phyloP scores from a whole-genome alignment of 2,329 filamentous ascomycete genomes.

The Lomentospora prolificans region DNA sequence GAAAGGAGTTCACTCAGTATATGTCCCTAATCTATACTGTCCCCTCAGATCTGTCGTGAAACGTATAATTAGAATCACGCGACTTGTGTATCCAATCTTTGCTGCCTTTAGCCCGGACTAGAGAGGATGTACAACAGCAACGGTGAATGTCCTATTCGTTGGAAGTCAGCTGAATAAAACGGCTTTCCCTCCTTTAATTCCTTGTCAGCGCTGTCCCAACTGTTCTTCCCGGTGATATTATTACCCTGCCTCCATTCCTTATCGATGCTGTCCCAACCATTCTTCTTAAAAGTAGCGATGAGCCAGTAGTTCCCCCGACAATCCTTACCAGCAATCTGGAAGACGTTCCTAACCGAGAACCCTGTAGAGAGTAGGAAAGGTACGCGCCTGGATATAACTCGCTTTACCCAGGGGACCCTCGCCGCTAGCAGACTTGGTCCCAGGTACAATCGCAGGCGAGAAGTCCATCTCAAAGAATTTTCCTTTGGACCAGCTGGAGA shows the following conservation, averaged over 20 bases:
- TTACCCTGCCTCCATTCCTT: conserved; percentile 10
- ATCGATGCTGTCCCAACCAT: conserved; percentile 19
- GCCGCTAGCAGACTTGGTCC: background rate
- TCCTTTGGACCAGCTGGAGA: conserved; percentile 29
- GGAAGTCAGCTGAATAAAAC: too few relatives aligned
- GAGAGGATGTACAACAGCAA: too few relatives aligned
- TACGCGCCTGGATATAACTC: conserved; percentile 13
- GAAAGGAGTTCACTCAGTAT: too few relatives aligned
- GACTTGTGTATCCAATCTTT: too few relatives aligned
- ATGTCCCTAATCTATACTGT: too few relatives aligned
- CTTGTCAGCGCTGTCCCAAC: background rate
- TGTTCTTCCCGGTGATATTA: background rate
- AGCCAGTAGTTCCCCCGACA: conserved; percentile 19
- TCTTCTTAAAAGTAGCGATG: conserved; percentile 13
- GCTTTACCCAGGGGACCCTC: conserved; percentile 7
- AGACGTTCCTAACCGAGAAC: conserved; percentile 9
- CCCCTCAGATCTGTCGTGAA: too few relatives aligned
- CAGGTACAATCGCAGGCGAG: conserved; percentile 17
- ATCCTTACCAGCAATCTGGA: conserved; percentile 19
- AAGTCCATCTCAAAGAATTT: conserved; percentile 28
- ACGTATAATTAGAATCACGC: too few relatives aligned
- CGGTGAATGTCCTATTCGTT: too few relatives aligned
- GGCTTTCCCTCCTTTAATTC: background rate
- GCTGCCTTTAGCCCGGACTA: too few relatives aligned
- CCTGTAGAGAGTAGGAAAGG: conserved; percentile 7